Conservation (phyloP, 2,329 filamentous ascomycete species). For the Macrophomina phaseolina region DNA sequence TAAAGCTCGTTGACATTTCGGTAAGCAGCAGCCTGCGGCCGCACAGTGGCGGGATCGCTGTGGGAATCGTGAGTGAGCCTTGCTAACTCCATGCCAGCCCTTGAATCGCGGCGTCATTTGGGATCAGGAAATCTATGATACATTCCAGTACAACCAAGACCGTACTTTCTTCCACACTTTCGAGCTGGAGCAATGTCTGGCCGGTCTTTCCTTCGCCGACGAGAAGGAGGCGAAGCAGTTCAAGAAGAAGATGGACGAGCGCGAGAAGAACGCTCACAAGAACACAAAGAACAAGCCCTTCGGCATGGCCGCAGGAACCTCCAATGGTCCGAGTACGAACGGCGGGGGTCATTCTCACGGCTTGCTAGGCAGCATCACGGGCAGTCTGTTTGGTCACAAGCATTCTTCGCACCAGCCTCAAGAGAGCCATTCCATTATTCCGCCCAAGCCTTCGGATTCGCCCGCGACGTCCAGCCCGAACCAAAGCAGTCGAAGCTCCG, state of each 20-base stretch:
- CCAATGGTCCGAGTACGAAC: constrained; percentile 36
- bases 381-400: constrained; percentile 58
- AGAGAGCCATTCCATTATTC: constrained; percentile 54
- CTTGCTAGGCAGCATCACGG: constrained; percentile 47
- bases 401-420: constrained; percentile 51
- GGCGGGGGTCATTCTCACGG: constrained; percentile 47
- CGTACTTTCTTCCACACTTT: constrained; percentile 98
- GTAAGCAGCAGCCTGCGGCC: constrained; percentile 59
- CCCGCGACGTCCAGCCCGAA: constrained; percentile 42
- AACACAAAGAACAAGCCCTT: constrained; percentile 82
- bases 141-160: constrained; percentile 94
- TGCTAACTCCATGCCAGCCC: constrained; percentile 57
- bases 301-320: constrained; percentile 48
- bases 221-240: constrained; percentile 98
- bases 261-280: constrained; percentile 94
- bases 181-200: constrained; percentile 90
- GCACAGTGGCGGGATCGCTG: constrained; percentile 28
- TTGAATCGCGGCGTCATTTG: constrained; percentile 85
- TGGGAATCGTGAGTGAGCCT: background rate
- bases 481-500: constrained; percentile 47
- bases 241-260: constrained; percentile 95
- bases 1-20: constrained; percentile 96
- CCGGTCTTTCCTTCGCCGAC: constrained; percentile 89
- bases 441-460: constrained; percentile 49
- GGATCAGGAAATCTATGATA: constrained; percentile 98